Conservation (phyloP, 345 rosid genomes). For the Corchorus olitorius region DNA sequence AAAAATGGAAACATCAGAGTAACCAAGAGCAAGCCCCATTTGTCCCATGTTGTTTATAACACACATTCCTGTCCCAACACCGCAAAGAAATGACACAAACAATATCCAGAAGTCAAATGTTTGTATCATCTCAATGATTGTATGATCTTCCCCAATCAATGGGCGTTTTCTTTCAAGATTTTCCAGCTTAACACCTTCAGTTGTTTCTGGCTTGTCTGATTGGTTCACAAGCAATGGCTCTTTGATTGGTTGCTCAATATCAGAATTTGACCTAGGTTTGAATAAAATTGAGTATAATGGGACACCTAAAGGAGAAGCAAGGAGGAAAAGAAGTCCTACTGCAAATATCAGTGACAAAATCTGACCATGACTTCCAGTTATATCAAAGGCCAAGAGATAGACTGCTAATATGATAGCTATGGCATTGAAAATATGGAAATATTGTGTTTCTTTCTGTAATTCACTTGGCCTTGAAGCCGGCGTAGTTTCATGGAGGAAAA, state of each 20-base stretch:
- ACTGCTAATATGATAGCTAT: constrained; percentile 49
- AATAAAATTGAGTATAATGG: constrained; percentile 40
- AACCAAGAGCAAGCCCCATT: constrained; percentile 61
- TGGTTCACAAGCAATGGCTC: constrained; percentile 41
- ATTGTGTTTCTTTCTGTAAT: constrained; percentile 37
- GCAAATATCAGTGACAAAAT: constrained; percentile 46
- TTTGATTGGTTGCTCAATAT: constrained; percentile 37
- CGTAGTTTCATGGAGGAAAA: constrained; percentile 48
- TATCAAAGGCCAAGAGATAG: constrained; percentile 53
- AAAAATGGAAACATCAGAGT: constrained; percentile 49
- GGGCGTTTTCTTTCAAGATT: constrained; percentile 34
- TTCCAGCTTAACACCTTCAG: constrained; percentile 5
- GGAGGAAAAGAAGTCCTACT: constrained; percentile 38
- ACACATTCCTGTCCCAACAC: constrained; percentile 58
- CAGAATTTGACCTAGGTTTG: constrained; percentile 20
- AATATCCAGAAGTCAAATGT: constrained; percentile 63
- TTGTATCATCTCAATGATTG: constrained; percentile 37
- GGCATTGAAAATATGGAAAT: constrained; percentile 46
- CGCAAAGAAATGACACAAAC: constrained; percentile 58
- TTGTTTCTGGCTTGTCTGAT: constrained; percentile 18
- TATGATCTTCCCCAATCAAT: constrained; percentile 54
- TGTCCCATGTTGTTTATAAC: constrained; percentile 71
- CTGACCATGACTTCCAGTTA: constrained; percentile 46
- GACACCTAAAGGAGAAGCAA: constrained; percentile 49
- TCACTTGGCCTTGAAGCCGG: constrained; percentile 31